Evolutionary conservation across 2,329 filamentous ascomycete genomes (phyloP), one percentile per base, ranked within the genome.

Genomic region (Diplocarpon rosae): DNA sequence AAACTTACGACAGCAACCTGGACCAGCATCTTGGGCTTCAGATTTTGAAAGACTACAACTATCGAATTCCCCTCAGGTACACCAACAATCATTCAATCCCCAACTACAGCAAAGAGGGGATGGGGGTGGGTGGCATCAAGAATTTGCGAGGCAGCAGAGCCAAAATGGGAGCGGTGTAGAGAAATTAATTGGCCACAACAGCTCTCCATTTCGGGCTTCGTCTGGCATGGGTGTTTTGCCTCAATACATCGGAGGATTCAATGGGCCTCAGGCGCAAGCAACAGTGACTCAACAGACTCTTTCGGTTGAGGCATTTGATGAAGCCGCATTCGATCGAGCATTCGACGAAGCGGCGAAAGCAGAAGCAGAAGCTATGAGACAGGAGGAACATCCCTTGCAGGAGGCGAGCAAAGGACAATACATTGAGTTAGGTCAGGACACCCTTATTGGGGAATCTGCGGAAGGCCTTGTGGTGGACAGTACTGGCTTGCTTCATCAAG

Each of bases 251-350:
- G 47, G 48, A 37, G 44, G 47, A 27, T 38, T 50, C 49, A 36
- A 39, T 37, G 33, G 37, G 36, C 47, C 41, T 28, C 47, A 52
- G 34, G 24, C 44, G 3, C 39, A 52, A 17, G 34, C 43, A 17
- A 44, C 48, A 33, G 37, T 47, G 16, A 32, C 15, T 13, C 46
- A 47, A 28, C 43, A 47, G 37, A 56, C 55, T 42, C 62, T 66
- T 31, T 56, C 62, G 1, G 65, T 65, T 10, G 57, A 68, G 14
- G 55, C 61, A 9, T 74, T 72, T 45, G 71, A 76, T 44, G 71
- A 75, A 32, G 72, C 67, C 15, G 73, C 73, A 13, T 76, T 78
- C 50, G 72, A 70, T 39, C 59, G 64, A 38, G 73, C 73, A 2
- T 78, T 77, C 14, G 46, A 48, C 7, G 38, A 58, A 39, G 59